Percentiles rank a stretch among this genome's conserved stretches.
phyloP scores from a whole-genome alignment of 495 filamentous ascomycete genomes.

The Hypoxylon crocopeplum region DNA sequence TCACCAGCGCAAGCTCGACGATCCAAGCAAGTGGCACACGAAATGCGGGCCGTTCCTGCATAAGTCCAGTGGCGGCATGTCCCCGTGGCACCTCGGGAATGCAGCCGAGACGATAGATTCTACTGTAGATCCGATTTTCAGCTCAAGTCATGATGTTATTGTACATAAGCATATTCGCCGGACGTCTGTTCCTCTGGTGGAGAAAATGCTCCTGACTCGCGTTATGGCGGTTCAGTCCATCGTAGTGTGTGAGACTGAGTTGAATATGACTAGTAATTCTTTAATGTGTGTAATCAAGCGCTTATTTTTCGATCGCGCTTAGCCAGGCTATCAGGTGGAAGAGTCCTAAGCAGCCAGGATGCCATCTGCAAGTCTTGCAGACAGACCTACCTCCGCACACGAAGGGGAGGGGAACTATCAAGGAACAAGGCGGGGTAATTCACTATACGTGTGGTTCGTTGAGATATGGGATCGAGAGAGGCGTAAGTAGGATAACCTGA shows the following conservation, averaged over 20 bases:
- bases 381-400: background rate
- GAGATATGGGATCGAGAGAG: slow-evolving; percentile 13
- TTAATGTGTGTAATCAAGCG: slow-evolving; percentile 15
- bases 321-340: slow-evolving; percentile 9
- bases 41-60: slow-evolving; percentile 40
- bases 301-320: slow-evolving; percentile 19
- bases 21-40: slow-evolving; percentile 33
- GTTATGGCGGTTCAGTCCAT: background rate
- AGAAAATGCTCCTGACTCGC: slow-evolving; percentile 10
- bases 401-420: background rate
- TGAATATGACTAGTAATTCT: background rate
- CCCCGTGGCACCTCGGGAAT: slow-evolving; percentile 20
- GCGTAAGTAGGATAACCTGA: slow-evolving; percentile 6
- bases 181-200: background rate
- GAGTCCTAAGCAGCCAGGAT: background rate
- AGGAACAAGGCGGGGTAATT: slow-evolving; percentile 31
- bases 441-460: slow-evolving; percentile 10
- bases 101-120: slow-evolving; percentile 30
- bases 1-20: slow-evolving; percentile 9
- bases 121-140: slow-evolving; percentile 33
- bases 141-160: slow-evolving; percentile 32
- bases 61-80: slow-evolving; percentile 19
- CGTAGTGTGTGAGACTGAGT: background rate
- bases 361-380: slow-evolving; percentile 8
- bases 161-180: slow-evolving; percentile 11